Evolutionary conservation across 805 yeast species (phyloP), one percentile per base, ranked within the genome.

Genomic region (Komagataella ulmi): DNA sequence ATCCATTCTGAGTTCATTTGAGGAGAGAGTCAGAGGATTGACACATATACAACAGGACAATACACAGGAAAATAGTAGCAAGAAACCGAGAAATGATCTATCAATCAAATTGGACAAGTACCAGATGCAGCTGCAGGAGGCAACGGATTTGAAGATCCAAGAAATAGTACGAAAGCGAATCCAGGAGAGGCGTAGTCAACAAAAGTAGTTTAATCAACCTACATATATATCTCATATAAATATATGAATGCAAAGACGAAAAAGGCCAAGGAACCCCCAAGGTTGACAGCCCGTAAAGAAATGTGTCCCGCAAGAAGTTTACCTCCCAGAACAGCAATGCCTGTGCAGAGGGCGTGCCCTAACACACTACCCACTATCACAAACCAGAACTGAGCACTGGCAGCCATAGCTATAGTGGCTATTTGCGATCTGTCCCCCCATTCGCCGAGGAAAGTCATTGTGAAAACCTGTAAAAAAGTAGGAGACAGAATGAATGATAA

Each of bases 381-480:
- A 58, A 75, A 74, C 90, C 93, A 83, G 69, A 88, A 93, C 65
- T 89, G 85, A 47, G 88, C 82, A 45, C 97, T 97, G 1, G 99
- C 96, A 51, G 98, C 97, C 95, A 93, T 85, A 45, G 98, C 98
- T 60, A 93, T 89, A 40, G 97, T 93, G 47, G 97, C 96, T 52
- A 93, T 88, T 70, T 93, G 99, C 10, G 97, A 89, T 61, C 99
- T 81, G 67, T 93, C 99, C 50, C 99, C 99, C 95, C 98, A 89
- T 70, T 93, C 99, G 54, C 97, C 99, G 49, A 93, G 71, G 65
- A 93, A 93, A 3, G 96, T 88, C 98, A 93, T 91, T 51, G 81
- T 80, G 63, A 93, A 93, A 3, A 91, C 91, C 71, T 91, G 97
- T 57, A 89, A 83, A 90, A 96, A 93, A 7, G 82, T 70, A 3